A percentile compares a stretch with the other conserved stretches of the same genome.
These are phyloP conservation scores for Alloteropsis semialata DNA, from an alignment of 176 grass and related monocot genomes.

Conservation along the genomic window DNA sequence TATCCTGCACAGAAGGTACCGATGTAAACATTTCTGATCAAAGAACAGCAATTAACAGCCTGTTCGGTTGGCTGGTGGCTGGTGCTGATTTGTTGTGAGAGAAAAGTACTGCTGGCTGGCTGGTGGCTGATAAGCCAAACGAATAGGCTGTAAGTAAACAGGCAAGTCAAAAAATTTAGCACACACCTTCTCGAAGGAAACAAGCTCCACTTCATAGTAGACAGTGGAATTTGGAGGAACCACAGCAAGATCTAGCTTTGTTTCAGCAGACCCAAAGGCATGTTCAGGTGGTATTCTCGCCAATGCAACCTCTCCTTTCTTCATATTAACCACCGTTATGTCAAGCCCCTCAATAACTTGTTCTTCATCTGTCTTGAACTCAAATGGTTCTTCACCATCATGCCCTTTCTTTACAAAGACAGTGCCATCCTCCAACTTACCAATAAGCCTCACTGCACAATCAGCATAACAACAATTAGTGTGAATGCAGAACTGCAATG, in stretches of 20 bases:
- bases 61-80: too few relatives aligned
- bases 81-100: too few relatives aligned
- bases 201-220: constrained; percentile 76
- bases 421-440: constrained; percentile 67
- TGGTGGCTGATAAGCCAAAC: too few relatives aligned
- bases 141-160: too few relatives aligned
- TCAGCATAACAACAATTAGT: not conserved
- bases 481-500: not conserved
- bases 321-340: constrained; percentile 63
- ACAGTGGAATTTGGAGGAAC: constrained; percentile 72
- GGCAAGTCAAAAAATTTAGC: not conserved
- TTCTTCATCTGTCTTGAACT: constrained; percentile 82
- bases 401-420: constrained; percentile 71
- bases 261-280: constrained; percentile 63
- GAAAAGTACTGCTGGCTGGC: too few relatives aligned
- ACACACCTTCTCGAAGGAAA: constrained; percentile 79
- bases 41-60: too few relatives aligned
- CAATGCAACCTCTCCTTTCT: constrained; percentile 74
- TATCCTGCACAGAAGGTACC: constrained; percentile 41
- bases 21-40: not conserved
- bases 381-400: constrained; percentile 61
- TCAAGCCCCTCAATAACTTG: constrained; percentile 75
- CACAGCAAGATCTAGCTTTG: constrained; percentile 61
- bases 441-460: constrained; percentile 50
- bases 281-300: constrained; percentile 61